Evolutionary conservation across 495 filamentous ascomycete genomes (phyloP), one percentile per base, ranked within the genome.

Genomic region (Aspergillus campestris): DNA sequence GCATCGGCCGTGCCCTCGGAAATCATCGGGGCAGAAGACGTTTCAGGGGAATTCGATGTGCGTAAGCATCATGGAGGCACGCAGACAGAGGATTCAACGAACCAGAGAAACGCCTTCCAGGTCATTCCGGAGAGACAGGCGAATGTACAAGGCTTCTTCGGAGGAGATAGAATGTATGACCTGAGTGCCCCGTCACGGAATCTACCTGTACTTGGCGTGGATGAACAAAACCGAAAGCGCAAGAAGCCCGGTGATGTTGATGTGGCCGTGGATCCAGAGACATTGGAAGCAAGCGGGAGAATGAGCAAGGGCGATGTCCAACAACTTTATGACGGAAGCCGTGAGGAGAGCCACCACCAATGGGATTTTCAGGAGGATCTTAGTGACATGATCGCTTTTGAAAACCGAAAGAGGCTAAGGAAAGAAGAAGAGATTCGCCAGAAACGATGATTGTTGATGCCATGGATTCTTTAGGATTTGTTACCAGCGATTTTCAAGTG

Each of bases 161-260:
- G 92, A 33, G 87, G 89, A 47, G 92, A 98, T 53, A 82, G 85
- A 53, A 83, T 82, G 10, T 98, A 98, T 64, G 89, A 97, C 66
- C 76, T 98, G 38, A 76, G 75, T 39, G 56, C 64, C 34, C 53
- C 73, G 42, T 60, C 73, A 12, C 60, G 63, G 12, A 71, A 75
- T 50, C 60, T 83, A 15, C 82, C 84, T 13, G 77, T 92, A 8
- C 76, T 97, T 3, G 92, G 89, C 8, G 79, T 80, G 47, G 86
- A 91, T 7, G 88, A 94, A 45, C 80, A 86, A 34, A 80, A 64
- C 30, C 74, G 83, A 45, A 90, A 97, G 75, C 74, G 94, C 44
- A 96, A 92, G 73, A 90, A 95, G 76, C 90, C 85, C 0, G 92
- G 89, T 11, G 92, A 98, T 65, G 78, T 98, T 24, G 92, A 98